Evolutionary conservation across 1,284 basidiomycete genomes (phyloP).

Genomic region (Puccinia hordei): DNA sequence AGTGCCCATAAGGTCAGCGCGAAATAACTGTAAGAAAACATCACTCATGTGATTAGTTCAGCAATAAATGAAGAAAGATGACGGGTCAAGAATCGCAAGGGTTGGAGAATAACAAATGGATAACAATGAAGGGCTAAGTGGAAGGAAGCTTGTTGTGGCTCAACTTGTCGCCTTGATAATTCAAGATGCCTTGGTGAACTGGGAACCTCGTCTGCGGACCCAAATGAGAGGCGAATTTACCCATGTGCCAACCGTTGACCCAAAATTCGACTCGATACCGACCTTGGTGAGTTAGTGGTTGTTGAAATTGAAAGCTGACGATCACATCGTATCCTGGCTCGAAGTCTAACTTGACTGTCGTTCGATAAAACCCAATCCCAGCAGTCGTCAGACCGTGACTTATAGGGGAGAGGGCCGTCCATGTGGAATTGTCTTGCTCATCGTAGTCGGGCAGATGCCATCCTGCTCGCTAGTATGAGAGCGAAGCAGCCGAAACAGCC

Average conservation of each 20-base stretch:
- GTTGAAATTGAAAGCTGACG: constrained; percentile 26
- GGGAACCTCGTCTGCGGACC: constrained; percentile 77
- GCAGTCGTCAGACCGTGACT: constrained; percentile 20
- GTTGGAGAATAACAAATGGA: neutral
- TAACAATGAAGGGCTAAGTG: constrained; percentile 2
- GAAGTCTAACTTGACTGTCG: constrained; percentile 16
- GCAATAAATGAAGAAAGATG: neutral
- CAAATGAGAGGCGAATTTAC: constrained; percentile 71
- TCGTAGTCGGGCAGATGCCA: constrained; percentile 41
- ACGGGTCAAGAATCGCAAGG: neutral
- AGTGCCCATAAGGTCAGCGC: constrained; percentile 38
- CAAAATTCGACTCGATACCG: constrained; percentile 71
- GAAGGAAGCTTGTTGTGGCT: constrained; percentile 45
- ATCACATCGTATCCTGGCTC: constrained; percentile 41
- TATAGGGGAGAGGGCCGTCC: constrained; percentile 28
- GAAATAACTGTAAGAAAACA: constrained; percentile 21
- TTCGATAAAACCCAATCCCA: constrained; percentile 48
- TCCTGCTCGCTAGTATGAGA: constrained; percentile 32
- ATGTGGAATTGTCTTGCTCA: neutral
- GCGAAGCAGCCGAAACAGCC: neutral
- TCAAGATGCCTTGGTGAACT: constrained; percentile 72
- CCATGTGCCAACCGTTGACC: constrained; percentile 84
- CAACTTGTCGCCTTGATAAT: constrained; percentile 72
- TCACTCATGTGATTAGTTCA: neutral
- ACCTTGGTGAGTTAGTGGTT: constrained; percentile 5